Conservation (phyloP, 352 stramenopile species). For the Halophytophthora polymorphica region DNA sequence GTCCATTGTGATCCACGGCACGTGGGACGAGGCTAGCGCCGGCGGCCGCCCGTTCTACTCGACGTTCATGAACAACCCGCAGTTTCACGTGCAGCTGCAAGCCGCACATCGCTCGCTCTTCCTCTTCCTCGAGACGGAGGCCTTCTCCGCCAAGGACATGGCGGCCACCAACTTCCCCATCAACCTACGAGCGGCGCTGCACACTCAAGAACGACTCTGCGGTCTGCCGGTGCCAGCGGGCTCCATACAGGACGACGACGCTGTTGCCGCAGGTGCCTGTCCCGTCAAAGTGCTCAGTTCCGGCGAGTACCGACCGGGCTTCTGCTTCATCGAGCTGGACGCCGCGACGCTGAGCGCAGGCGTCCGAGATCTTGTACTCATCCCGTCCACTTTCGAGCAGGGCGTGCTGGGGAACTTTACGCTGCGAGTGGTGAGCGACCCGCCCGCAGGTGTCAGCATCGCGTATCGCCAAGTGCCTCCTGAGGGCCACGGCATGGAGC, state of each 20-base stretch:
- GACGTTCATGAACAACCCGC: constrained; percentile 81
- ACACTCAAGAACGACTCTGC: constrained; percentile 47
- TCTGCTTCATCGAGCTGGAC: constrained; percentile 69
- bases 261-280: constrained; percentile 6
- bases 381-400: constrained; percentile 76
- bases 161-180: constrained; percentile 37
- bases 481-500: constrained; percentile 56
- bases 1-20: constrained; percentile 39
- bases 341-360: constrained; percentile 14
- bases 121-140: constrained; percentile 59
- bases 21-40: constrained; percentile 41
- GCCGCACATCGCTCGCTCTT: constrained; percentile 36
- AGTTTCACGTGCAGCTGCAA: constrained; percentile 58
- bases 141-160: constrained; percentile 27
- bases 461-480: constrained; percentile 32
- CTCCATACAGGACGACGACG: constrained; percentile 2
- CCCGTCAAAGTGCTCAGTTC: constrained; percentile 49
- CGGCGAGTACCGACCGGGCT: constrained; percentile 73
- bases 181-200: constrained; percentile 61
- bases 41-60: constrained; percentile 68
- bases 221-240: constrained; percentile 23
- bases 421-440: constrained; percentile 57
- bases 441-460: constrained; percentile 30
- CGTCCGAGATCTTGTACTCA: constrained; percentile 51
- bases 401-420: constrained; percentile 40